Conservation (phyloP, 805 yeast species). For the Yarrowia porcina region DNA sequence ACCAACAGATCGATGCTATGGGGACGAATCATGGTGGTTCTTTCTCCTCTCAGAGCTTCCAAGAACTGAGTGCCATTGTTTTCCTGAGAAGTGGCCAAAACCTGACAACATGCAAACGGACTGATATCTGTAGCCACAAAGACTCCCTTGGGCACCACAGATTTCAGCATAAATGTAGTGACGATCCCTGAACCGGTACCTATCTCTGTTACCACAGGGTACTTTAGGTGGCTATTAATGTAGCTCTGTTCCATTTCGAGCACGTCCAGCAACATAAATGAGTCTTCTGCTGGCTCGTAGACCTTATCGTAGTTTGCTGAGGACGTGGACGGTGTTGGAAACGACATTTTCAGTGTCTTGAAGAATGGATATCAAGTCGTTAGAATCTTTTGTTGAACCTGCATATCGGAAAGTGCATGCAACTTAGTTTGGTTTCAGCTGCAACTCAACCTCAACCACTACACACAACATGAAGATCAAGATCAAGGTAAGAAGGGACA, state of each 20-base stretch:
- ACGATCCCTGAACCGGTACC: constrained; percentile 94
- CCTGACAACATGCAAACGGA: constrained; percentile 65
- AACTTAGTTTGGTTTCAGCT: background rate
- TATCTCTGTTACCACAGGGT: constrained; percentile 69
- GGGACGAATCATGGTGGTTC: constrained; percentile 50
- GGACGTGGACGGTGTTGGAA: constrained; percentile 57
- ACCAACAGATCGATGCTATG: constrained; percentile 64
- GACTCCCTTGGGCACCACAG: constrained; percentile 52
- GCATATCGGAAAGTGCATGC: constrained; percentile 3
- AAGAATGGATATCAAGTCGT: no score
- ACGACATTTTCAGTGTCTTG: background rate
- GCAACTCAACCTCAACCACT: constrained; percentile 14
- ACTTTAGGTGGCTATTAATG: constrained; percentile 31
- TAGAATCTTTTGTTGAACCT: background rate
- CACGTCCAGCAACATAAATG: constrained; percentile 76
- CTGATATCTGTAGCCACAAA: constrained; percentile 76
- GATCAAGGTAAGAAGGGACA: constrained; percentile 59
- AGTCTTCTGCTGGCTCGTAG: constrained; percentile 94
- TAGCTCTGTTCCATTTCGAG: constrained; percentile 54
- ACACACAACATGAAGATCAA: constrained; percentile 54
- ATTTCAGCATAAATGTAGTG: constrained; percentile 65
- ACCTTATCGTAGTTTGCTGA: constrained; percentile 64
- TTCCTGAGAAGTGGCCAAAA: constrained; percentile 44
- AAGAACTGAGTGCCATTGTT: constrained; percentile 36
- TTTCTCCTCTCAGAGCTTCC: constrained; percentile 55